Evolutionary conservation across 768 basidiomycete genomes (phyloP), one percentile per base, ranked within the genome.

Genomic region (Pisolithus marmoratus): DNA sequence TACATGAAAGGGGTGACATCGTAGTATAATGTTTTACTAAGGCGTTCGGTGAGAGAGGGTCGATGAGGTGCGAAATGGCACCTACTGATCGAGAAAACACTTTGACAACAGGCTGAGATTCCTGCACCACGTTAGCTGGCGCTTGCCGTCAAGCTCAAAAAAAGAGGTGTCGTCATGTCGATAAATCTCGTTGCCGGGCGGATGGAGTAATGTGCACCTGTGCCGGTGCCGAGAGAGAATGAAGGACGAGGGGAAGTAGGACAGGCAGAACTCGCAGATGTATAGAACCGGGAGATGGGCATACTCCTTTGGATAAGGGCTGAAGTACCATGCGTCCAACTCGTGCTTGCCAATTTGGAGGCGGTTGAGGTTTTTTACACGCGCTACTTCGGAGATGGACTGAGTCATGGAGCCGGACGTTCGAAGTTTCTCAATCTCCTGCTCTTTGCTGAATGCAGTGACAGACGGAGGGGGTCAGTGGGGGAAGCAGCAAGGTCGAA

Each of bases 291-390:
- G 93, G 24, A 95, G 82, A 70, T 98, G 90, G 42, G 96, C 93
- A 73, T 91, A 98, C 73, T 98, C 96, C 72, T 91, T 88, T 11
- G 96, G 96, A 73, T 98, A 99, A 22, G 96, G 96, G 62, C 90
- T 94, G 77, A 98, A 98, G 71, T 99, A 99, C 96, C 96, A 99
- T n/a, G 96, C 87, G 61, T 99, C 96, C 59, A 99, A 91, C 72
- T 96, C 92, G 74, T 96, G 87, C 66, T 82, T 84, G 52, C 96
- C 96, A 55, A 99, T 98, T 68, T 95, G 93, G 26, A 99, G 80
- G 53, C 90, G 85, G 69, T 98, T 96, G 59, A 99, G 79, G 67
- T 99, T 99, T 77, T 98, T 98, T 62, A 99, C 96, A 48, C 96
- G 85, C 17, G 95, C 89, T 60, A 99, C 87, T 74, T 99, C 96